phyloP scores from a whole-genome alignment of 768 basidiomycete genomes.

The Tulasnella calospora region DNA sequence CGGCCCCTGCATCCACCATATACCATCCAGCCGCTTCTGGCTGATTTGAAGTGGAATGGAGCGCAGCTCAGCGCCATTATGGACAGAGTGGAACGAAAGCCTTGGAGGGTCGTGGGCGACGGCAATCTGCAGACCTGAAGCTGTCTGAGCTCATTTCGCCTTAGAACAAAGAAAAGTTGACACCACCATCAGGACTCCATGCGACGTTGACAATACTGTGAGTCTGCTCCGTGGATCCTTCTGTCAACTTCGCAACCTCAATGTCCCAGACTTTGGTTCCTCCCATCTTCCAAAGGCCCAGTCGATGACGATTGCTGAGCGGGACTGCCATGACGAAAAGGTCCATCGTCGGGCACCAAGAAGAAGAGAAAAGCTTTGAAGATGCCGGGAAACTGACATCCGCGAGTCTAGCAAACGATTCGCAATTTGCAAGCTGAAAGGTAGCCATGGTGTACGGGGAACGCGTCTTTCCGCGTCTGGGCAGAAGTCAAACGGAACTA shows the following conservation, averaged over 20 bases:
- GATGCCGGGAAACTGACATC: constrained; percentile 15
- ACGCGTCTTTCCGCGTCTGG: not conserved
- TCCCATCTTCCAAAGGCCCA: constrained; percentile 66
- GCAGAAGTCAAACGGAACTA: not conserved
- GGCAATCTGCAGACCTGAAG: constrained; percentile 54
- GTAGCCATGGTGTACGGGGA: not conserved
- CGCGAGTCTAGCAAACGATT: constrained; percentile 22
- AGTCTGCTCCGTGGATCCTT: constrained; percentile 36
- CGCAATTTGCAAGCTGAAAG: not conserved
- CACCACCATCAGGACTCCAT: constrained; percentile 79
- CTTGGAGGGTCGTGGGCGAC: constrained; percentile 64
- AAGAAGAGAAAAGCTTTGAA: constrained; percentile 14
- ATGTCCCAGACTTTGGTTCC: constrained; percentile 80
- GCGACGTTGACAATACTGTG: constrained; percentile 50
- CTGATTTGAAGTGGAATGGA: constrained; percentile 33
- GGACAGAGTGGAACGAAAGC: constrained; percentile 68
- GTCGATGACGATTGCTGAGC: constrained; percentile 17
- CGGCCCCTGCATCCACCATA: constrained; percentile 35
- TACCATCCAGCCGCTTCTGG: not conserved
- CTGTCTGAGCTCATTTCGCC: constrained; percentile 35
- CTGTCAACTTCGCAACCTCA: constrained; percentile 47
- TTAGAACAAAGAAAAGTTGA: constrained; percentile 5
- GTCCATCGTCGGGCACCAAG: constrained; percentile 28
- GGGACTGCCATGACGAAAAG: constrained; percentile 19
- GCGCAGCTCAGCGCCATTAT: constrained; percentile 61